Conservation (phyloP, 306 rosid species). For the Lathyrus oleraceus region DNA sequence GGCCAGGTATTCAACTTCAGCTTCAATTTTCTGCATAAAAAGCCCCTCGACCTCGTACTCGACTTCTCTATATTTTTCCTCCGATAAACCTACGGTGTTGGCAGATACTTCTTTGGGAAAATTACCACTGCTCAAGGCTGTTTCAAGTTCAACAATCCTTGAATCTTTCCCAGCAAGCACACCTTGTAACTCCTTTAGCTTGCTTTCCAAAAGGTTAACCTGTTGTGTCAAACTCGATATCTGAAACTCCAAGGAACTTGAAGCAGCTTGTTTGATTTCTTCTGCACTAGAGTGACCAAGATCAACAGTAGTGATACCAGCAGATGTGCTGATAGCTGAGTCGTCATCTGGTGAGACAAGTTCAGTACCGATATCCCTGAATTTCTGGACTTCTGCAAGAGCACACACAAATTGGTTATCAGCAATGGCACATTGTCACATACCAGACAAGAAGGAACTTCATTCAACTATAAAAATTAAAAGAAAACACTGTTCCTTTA, state of each 20-base stretch:
- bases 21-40: constrained; percentile 70
- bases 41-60: constrained; percentile 52
- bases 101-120: constrained; percentile 51
- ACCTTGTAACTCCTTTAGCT: constrained; percentile 51
- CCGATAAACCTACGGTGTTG: constrained; percentile 41
- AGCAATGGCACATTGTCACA: neutral
- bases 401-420: constrained; percentile 24
- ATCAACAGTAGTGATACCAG: constrained; percentile 40
- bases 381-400: constrained; percentile 72
- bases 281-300: constrained; percentile 46
- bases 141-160: constrained; percentile 68
- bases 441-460: constrained; percentile 23
- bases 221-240: constrained; percentile 56
- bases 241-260: constrained; percentile 56
- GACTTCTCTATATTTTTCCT: constrained; percentile 41
- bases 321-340: constrained; percentile 44
- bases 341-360: constrained; percentile 41
- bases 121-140: constrained; percentile 45
- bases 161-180: constrained; percentile 54
- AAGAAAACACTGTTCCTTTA: no score
- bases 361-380: constrained; percentile 62
- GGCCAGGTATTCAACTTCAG: constrained; percentile 64
- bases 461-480: neutral
- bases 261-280: constrained; percentile 44
- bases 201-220: constrained; percentile 53